Evolutionary conservation across 805 yeast genomes (phyloP), one percentile per base, ranked within the genome.

Genomic region (Wilhelminamyces savonicus): DNA sequence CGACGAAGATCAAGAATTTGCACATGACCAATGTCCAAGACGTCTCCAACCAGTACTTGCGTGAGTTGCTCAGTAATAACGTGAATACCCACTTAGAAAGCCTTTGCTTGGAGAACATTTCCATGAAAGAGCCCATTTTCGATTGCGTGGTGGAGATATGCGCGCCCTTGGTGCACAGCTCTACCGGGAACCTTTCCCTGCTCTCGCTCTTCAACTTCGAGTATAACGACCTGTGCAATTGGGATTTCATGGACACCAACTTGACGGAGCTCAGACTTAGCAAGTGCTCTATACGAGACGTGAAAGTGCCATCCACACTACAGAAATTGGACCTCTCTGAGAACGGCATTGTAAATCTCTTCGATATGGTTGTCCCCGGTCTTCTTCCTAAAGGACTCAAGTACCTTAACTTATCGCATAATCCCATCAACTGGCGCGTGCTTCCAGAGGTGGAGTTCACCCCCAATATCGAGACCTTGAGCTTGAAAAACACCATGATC

Each of bases 371-470:
- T 3, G 24, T 23, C 5, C 21, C 18, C 6, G 26, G 11, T 3
- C 11, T 3, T 5, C 9, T 28, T 4, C 41, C 43, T 13, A 12
- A 21, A 5, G 15, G 17, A 6, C 30, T 48, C 20, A 27, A 12
- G 17, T 32, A 29, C 10, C 29, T 48, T 9, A 31, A 35, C 20
- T 15, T 46, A n/a, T 32, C 50, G 3, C 31, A 43, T 26, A 50
- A 50, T 34, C 46, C 46, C 8, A 41, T 45, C 11, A 30, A 36
- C 20, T 48, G 52, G 53, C 18, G 18, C 8, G n/a, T 21, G 19
- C 12, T 3, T 10, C 27, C 9, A 4, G 29, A 34, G 13, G 22
- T 36, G 5, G 18, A 7, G 23, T 41, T 49, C 24, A 45, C 46
- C 2, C 10, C 33, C 2, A 28, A 32, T 4, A 23, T 49, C 13